Conservation (phyloP, 2,329 filamentous ascomycete genomes). For the Pseudogymnoascus sp. region DNA sequence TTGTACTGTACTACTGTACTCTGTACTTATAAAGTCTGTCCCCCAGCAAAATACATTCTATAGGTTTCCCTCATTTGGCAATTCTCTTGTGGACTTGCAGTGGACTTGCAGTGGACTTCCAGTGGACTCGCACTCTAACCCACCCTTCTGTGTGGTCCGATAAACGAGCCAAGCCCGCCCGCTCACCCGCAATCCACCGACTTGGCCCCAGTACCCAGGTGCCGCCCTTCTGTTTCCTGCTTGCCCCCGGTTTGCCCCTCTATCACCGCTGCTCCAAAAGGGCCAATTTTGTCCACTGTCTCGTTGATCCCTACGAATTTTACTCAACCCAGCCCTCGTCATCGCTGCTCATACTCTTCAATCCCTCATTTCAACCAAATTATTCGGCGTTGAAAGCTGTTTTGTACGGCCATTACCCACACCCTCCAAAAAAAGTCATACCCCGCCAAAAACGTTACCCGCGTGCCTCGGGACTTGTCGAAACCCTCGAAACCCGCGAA, state of each 20-base stretch:
- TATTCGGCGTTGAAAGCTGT: neutral
- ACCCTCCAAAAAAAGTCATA: neutral
- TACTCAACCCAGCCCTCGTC: neutral
- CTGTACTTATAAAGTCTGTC: neutral
- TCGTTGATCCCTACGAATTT: neutral
- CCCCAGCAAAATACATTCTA: neutral
- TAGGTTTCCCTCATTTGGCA: slow-evolving; percentile 1
- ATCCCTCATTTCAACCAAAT: neutral
- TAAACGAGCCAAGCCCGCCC: slow-evolving; percentile 4
- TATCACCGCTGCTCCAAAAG: neutral
- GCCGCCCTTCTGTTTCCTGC: neutral
- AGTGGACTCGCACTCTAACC: neutral
- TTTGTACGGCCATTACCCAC: neutral
- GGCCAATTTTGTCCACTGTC: neutral
- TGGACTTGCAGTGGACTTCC: neutral
- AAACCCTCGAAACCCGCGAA: neutral
- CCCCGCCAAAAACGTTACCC: slow-evolving; percentile 2
- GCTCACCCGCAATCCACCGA: slow-evolving; percentile 8
- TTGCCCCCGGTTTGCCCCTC: neutral
- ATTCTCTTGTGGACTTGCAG: neutral
- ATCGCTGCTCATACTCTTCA: neutral
- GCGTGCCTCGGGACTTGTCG: slow-evolving; percentile 3
- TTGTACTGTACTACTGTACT: neutral
- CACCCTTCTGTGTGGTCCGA: neutral
- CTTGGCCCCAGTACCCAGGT: neutral